A percentile compares a stretch with the other conserved stretches of the same genome.
These are phyloP conservation scores for Dioscorea cayenensis DNA, from an alignment of 116 monocot species.

Conservation along the genomic window DNA sequence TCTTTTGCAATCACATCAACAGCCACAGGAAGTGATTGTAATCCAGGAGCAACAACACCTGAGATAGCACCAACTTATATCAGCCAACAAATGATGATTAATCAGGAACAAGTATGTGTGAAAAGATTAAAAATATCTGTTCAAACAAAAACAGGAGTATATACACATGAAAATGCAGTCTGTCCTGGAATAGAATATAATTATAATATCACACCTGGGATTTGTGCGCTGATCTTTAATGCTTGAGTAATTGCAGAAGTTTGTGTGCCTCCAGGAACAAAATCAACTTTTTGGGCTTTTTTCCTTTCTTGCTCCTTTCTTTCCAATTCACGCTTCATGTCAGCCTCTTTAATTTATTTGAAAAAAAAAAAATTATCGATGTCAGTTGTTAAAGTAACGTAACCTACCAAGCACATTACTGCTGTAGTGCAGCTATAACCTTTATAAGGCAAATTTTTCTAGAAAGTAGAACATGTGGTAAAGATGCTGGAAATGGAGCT, in stretches of 20 bases:
- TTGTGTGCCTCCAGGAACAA: slow-evolving; percentile 65
- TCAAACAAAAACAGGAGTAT: neutral
- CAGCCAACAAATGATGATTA: neutral
- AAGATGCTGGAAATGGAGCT: too few species aligned
- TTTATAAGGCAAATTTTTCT: too few species aligned
- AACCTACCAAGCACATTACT: neutral
- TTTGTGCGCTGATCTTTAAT: slow-evolving; percentile 38
- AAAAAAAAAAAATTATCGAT: slow-evolving; percentile 1
- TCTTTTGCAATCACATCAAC: slow-evolving; percentile 30
- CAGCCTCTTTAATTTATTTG: slow-evolving; percentile 49
- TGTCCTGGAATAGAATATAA: neutral
- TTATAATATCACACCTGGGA: slow-evolving; percentile 38
- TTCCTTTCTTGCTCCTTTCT: slow-evolving; percentile 87
- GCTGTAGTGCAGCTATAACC: too few species aligned
- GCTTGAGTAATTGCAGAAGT: slow-evolving; percentile 21
- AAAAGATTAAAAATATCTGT: neutral
- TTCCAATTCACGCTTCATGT: slow-evolving; percentile 87
- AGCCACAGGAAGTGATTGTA: slow-evolving; percentile 19
- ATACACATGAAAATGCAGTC: neutral
- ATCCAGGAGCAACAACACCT: slow-evolving; percentile 17
- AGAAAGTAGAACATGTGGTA: too few species aligned
- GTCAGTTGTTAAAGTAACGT: neutral
- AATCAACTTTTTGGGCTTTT: slow-evolving; percentile 77
- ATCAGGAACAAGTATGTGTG: neutral
- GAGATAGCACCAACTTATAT: slow-evolving; percentile 19